Base-by-base conservation (phyloP, 495 filamentous ascomycete genomes). In the Neurospora tetrasperma region DNA sequence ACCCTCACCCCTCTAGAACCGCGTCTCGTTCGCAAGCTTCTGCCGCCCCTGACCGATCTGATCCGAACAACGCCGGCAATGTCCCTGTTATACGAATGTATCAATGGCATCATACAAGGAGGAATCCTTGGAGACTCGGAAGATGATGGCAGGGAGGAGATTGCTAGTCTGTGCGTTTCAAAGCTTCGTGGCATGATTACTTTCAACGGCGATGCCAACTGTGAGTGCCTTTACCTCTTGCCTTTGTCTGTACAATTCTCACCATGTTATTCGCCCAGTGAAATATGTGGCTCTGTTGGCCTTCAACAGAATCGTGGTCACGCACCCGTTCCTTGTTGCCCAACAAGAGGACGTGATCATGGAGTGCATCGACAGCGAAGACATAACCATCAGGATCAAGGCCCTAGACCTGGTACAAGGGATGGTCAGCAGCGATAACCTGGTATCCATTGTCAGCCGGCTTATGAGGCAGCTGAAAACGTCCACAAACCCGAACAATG, bases 241-340 rank as follows among this genome's bases (percentile, higher is more conserved):
- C 3, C 40, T 41, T 41, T 41, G 9, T 41, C 40, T 41, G 40
- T 41, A 41, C 40, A 10, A 41, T 41, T 11, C 40, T 41, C 8
- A 41, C 40, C 40, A 41, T 41, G 9, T 41, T 11, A 11, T 11
- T 2, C 40, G 40, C 40, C 3, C 40, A 97, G 93, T 99, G 69
- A 97, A 96, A 90, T 99, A 98, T 79, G 96, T 99, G 70, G 96
- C 96, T 7, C 85, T 99, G 41, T 87, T 99, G 43, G 96, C 96
- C 18, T 95, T 98, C 83, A 94, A 95, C 70, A 91, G 92, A 76
- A 97, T 99, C 75, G 94, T 97, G n/a, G 78, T 85, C 10, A 93
- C 94, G 6, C 94, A 99, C 78, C 90, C 96, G 0, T 88, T 90
- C 76, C 86, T 99, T 54, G 94, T 99, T 42, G 89, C 92, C 3